phyloP scores from a whole-genome alignment of 108 stramenopile genomes.

The Cylindrotheca closterium region DNA sequence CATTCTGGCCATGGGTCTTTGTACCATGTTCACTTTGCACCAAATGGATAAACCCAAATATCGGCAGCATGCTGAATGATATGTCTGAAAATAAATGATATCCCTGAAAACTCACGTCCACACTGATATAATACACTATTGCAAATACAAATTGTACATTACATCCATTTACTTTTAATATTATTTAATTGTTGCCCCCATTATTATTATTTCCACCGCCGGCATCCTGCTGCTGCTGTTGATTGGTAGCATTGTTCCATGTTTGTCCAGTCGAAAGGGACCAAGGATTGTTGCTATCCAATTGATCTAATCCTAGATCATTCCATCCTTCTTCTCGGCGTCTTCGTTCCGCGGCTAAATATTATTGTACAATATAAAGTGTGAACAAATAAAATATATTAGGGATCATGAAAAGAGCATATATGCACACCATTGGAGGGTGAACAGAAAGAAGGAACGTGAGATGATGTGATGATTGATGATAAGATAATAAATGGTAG shows the following conservation, averaged over 20 bases:
- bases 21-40: slow-evolving; percentile 17
- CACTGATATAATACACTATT: too few relatives aligned
- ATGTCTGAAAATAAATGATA: too few relatives aligned
- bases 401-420: neutral
- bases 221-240: neutral
- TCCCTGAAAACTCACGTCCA: too few relatives aligned
- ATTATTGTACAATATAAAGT: neutral
- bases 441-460: neutral
- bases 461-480: neutral
- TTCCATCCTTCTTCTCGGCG: slow-evolving; percentile 80
- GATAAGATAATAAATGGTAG: neutral
- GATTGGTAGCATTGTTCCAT: neutral
- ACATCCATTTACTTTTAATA: too few relatives aligned
- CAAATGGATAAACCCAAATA: neutral
- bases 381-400: neutral
- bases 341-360: slow-evolving; percentile 58
- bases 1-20: slow-evolving; percentile 7
- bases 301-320: slow-evolving; percentile 82
- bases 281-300: slow-evolving; percentile 36
- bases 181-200: too few relatives aligned
- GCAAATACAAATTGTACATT: too few relatives aligned
- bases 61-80: too few relatives aligned
- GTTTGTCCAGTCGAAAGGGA: neutral
- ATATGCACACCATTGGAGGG: neutral
- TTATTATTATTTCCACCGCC: too few relatives aligned